Evolutionary conservation across 2,329 filamentous ascomycete species (phyloP), one percentile per base, ranked within the genome.

Genomic region (Nigrospora sphaerica): DNA sequence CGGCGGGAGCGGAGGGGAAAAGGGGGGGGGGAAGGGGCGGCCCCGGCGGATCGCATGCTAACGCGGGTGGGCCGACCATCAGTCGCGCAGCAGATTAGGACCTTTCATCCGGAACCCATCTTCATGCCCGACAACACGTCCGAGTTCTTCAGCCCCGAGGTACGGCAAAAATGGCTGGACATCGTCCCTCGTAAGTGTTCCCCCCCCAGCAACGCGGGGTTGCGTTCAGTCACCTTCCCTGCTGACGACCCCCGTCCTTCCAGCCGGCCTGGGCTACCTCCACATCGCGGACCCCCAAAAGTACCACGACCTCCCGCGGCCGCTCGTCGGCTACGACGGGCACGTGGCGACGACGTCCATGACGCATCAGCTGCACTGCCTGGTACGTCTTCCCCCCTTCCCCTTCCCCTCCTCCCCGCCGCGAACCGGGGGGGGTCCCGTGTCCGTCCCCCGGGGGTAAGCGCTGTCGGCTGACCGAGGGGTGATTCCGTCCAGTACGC

Each of bases 351-450:
- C 69, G 2, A 69, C 69, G 0, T 66, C 64, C 2, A 62, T 71
- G 51, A 71, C 68, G 4, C 69, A 72, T 48, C 69, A 72, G 52
- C 59, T 72, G 3, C 67, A 71, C 52, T 72, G 69, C 49, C 58
- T 71, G 32, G 64, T 67, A 58, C 42, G 12, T 13, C 37, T 35
- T 13, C 4, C 12, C 33, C 5, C 33, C 33, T 3, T 9, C 33
- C 33, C 9, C n/a, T 28, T 28, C 19, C 16, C 5, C 34, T 47
- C 11, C 14, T n/a, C 14, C 16, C 19, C 31, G 34, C 45, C 28
- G 31, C n/a, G n/a, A n/a, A n/a, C n/a, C n/a, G n/a, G n/a, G n/a
- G n/a, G n/a, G n/a, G n/a, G n/a, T n/a, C n/a, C n/a, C n/a, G n/a
- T n/a, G n/a, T n/a, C n/a, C n/a, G n/a, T n/a, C n/a, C n/a, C n/a